Evolutionary conservation across 441 rosid genomes (phyloP).

Genomic region (Gossypium lobatum): DNA sequence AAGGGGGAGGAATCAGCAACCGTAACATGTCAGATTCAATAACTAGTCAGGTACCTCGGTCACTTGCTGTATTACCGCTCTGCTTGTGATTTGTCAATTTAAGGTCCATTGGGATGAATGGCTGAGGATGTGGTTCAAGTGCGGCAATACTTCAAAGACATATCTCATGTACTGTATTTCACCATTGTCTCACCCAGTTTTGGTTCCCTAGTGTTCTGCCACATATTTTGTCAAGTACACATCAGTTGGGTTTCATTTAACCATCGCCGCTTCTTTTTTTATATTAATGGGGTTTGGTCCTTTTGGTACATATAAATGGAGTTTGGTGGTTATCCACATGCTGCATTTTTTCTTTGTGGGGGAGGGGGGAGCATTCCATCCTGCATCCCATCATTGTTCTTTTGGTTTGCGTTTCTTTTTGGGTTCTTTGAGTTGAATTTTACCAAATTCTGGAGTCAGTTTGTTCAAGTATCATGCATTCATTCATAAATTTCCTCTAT

Average conservation of each 20-base stretch:
- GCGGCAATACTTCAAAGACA: not conserved
- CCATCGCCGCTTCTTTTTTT: too few species aligned
- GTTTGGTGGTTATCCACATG: too few species aligned
- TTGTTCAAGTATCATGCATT: too few species aligned
- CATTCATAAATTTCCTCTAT: too few species aligned
- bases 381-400: too few species aligned
- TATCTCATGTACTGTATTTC: constrained; percentile 2
- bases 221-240: not conserved
- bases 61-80: constrained; percentile 1
- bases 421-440: too few species aligned
- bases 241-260: constrained; percentile 8
- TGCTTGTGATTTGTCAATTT: not conserved
- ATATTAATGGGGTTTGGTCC: too few species aligned
- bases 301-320: too few species aligned
- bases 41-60: constrained; percentile 6
- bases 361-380: too few species aligned
- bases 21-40: not conserved
- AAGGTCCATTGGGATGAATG: constrained; percentile 17
- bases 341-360: too few species aligned
- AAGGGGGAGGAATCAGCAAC: constrained; percentile 7
- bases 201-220: not conserved
- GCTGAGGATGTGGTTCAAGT: constrained; percentile 3
- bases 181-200: constrained; percentile 12
- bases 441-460: too few species aligned
- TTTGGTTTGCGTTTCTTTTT: too few species aligned